A percentile compares a stretch with the other conserved stretches of the same genome.
phyloP scores from a whole-genome alignment of 2,329 filamentous ascomycete species.

The Pyrenophora tritici-repentis region DNA sequence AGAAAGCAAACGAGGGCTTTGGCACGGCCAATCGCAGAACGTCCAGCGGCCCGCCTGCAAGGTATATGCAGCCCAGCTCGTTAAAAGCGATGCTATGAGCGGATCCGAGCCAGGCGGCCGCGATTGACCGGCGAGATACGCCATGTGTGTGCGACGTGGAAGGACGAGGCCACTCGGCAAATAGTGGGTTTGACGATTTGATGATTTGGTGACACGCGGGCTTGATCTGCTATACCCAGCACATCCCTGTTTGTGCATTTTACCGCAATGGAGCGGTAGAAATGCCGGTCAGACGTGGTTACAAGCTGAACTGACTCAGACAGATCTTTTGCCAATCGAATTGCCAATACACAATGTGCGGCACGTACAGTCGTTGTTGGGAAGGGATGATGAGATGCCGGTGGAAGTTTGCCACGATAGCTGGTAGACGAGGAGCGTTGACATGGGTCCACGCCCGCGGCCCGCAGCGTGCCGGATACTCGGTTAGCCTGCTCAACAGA shows the following conservation, averaged over 20 bases:
- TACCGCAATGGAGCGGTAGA: not conserved
- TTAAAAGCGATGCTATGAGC: conserved; percentile 11
- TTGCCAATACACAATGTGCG: too few species aligned
- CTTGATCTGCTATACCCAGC: not conserved
- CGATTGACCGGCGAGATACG: conserved; percentile 13
- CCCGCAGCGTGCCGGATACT: conserved; percentile 7
- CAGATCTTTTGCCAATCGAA: too few species aligned
- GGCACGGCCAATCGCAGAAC: conserved; percentile 16
- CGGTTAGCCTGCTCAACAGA: conserved; percentile 5
- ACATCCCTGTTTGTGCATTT: conserved; percentile 2
- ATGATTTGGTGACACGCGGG: conserved; percentile 5
- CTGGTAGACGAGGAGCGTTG: not conserved
- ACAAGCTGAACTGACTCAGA: not conserved
- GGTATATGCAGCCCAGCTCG: conserved; percentile 17
- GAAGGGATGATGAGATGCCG: too few species aligned
- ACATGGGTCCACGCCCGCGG: conserved; percentile 5
- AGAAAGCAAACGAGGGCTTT: conserved; percentile 11
- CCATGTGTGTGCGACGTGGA: conserved; percentile 1
- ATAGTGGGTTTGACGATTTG: not conserved
- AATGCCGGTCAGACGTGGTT: not conserved
- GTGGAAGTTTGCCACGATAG: not conserved
- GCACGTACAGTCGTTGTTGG: too few species aligned
- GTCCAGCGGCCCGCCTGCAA: conserved; percentile 19
- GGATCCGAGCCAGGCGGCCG: conserved; percentile 11
- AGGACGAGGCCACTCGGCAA: conserved; percentile 8